Evolutionary conservation across 1,284 basidiomycete genomes (phyloP), one percentile per base, ranked within the genome.

Genomic region (Athelia psychrophila): DNA sequence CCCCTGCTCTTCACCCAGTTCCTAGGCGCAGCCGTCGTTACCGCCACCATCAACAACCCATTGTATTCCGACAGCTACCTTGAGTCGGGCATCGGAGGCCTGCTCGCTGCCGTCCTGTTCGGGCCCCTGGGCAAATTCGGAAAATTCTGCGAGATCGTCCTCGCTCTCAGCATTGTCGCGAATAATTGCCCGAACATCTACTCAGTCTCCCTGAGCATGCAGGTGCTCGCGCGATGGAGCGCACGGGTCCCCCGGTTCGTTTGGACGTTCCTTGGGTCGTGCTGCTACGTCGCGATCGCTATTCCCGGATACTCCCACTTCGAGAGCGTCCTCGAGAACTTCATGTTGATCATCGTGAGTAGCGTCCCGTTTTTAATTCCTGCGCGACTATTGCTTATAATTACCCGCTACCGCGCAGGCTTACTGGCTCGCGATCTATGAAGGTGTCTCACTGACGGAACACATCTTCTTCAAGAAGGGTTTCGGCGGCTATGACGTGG

Each of bases 241-340:
- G 69, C 72, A 56, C 57, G 56, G n/a, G 64, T 71, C 44, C 70
- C 69, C 49, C 66, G 71, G 30, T 61, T 70, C 47, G 65, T 72
- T 57, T 58, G 71, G 45, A 65, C 65, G 48, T 44, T 71, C 25
- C 27, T 68, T 49, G 67, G 62, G 35, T 67, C 63, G 10, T 56
- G 61, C 44, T 54, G 69, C 22, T 70, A 72, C 63, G 59, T 71
- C 42, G 56, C 62, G 15, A 63, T 72, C 40, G 66, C 69, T n/a
- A 65, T 68, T 50, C 64, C 65, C 24, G 70, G 71, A 32, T 68
- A 67, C 33, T 56, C 56, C 55, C 59, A 62, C 54, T 72, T 72
- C 61, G 63, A 70, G 48, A 54, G 16, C 63, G 62, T 51, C n/a
- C 66, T 73, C 46, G 65, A 70, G 20, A 42, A 42, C 38, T 42